Evolutionary conservation across 108 stramenopile genomes (phyloP), one percentile per base, ranked within the genome.

Genomic region (Cyclostephanos invisitatus): DNA sequence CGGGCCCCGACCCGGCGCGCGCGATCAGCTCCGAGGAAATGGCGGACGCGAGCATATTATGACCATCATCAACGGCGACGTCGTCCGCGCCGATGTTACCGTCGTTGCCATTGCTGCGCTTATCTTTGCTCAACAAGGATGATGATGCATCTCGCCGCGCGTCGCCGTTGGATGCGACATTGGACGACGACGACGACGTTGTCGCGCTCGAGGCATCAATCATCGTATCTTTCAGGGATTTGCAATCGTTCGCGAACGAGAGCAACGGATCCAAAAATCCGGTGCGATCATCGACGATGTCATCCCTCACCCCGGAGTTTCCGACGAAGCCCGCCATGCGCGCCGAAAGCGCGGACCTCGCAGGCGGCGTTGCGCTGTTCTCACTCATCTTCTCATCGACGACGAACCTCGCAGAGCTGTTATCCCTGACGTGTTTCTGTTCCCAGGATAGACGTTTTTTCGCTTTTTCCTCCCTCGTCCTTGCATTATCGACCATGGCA

Each of bases 1-100:
- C 78, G n/a, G 71, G 27, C 50, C 87, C 90, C 24, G 87, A 80
- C 20, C 91, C 91, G 17, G 89, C 89, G 40, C 68, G 66, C 12
- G 92, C 92, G 55, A 93, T 86, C 24, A 93, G 56, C 64, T 89
- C 86, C 7, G 89, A 83, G 42, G 88, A 83, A 48, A 79, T 86
- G 21, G 64, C 38, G 14, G 83, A 67, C 40, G 85, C 88, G 38
- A 69, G 51, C 46, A 18, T 21, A 55, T 47, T 21, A 55, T 47
- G 53, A 25, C 12, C 14, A 62, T 48, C 61, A 44, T 47, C 38
- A 21, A 21, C 64, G 20, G 40, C 29, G 17, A 27, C 7, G 27
- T 44, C 27, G 35, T 40, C 47, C 8, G 21, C 51, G 61, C 70
- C 35, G 11, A 4, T 17, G 9, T 20, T 18, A 10, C 32, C 28